Evolutionary conservation across 2,329 filamentous ascomycete genomes (phyloP).

Genomic region (Chaetoscypha palmicola): DNA sequence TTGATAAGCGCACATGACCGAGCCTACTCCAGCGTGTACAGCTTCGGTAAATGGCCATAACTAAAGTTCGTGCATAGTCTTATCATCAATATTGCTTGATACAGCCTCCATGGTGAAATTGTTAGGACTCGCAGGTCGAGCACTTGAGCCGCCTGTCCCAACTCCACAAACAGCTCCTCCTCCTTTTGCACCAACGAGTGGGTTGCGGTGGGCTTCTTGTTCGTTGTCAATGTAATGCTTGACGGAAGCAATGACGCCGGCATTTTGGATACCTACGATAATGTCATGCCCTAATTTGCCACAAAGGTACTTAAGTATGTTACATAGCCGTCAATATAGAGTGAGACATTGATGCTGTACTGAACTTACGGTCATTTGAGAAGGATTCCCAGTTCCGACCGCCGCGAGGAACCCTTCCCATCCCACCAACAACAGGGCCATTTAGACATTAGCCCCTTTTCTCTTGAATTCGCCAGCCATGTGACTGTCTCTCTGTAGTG

Average conservation of each 20-base stretch:
- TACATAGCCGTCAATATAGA: conserved; percentile 29
- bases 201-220: conserved; percentile 47
- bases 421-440: conserved; percentile 48
- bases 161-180: too few relatives aligned
- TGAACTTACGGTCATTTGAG: conserved; percentile 21
- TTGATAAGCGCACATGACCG: conserved; percentile 78
- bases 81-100: conserved; percentile 70
- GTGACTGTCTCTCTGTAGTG: conserved; percentile 57
- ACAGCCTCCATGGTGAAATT: too few relatives aligned
- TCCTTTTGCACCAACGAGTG: conserved; percentile 41
- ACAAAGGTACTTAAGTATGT: conserved; percentile 44
- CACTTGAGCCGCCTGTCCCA: too few relatives aligned
- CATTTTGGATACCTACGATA: conserved; percentile 21
- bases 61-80: conserved; percentile 70
- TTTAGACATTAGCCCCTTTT: conserved; percentile 57
- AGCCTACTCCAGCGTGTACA: conserved; percentile 67
- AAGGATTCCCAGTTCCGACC: conserved; percentile 63
- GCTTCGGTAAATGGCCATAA: conserved; percentile 80
- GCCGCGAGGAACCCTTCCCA: conserved; percentile 59
- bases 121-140: too few relatives aligned
- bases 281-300: conserved; percentile 36
- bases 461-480: conserved; percentile 64
- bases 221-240: conserved; percentile 63
- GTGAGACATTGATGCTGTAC: too few relatives aligned
- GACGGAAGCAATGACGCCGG: conserved; percentile 20